Base-by-base conservation (phyloP, 2,329 filamentous ascomycete genomes). In the Stagonosporopsis cucurbitacearum region DNA sequence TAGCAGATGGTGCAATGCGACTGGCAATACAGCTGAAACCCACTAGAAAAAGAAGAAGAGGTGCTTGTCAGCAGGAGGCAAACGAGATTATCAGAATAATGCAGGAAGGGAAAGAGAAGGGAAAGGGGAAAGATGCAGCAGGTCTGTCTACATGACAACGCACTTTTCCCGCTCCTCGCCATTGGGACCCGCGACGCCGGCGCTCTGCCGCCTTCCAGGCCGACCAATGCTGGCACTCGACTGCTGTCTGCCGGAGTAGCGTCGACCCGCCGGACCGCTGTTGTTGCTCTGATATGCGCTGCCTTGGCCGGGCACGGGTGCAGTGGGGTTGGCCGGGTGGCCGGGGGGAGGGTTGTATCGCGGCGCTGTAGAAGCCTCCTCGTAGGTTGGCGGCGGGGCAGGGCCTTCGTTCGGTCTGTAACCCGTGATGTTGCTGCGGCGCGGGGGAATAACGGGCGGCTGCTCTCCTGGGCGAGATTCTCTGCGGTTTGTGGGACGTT, bases 361-460 rank as follows among this genome's bases (percentile, higher is more conserved):
- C n/a, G 80, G 79, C 39, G 80, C 79, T 13, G 77, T 81, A 0
- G 85, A 81, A 17, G 85, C 84, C 70, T 88, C 85, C 69, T 89
- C 87, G 65, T 90, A 90, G 0, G 82, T 82, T 4, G 87, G 87
- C 1, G 86, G 86, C 1, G 86, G 85, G 0, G 79, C 82, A 25
- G 86, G 81, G 22, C 83, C 80, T 13, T 70, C 71, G 30, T 66
- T 67, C 1, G 73, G 47, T 64, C 77, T 43, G 74, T 78, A 52
- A 65, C 75, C 59, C 43, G 65, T 70, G 25, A 68, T 63, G 37
- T 56, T 56, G 60, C 70, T 76, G 28, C 75, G 68, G 4, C 80
- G 76, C 0, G 79, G 79, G 26, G 80, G 80, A 6, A 83, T 79
- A 0, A 73, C 60, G 0, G 81, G 80, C 19, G 77, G 71, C n/a